These are phyloP conservation scores for Sarocladiaceae sp. DNA, from an alignment of 2,329 filamentous ascomycete genomes.

Conservation along the genomic window DNA sequence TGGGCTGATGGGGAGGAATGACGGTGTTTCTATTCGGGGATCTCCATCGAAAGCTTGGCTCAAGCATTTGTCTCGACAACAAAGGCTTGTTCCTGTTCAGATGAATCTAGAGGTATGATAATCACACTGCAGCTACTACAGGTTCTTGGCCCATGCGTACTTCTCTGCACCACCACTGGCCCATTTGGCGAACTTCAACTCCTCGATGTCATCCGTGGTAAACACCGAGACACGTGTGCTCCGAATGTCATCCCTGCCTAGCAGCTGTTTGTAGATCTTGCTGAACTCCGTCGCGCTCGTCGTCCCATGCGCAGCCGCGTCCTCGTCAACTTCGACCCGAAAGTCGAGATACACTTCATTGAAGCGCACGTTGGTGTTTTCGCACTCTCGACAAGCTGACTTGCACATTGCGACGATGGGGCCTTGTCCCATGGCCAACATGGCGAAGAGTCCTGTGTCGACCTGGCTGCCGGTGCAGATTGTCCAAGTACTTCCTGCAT, in stretches of 20 bases:
- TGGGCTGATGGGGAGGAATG: too few species aligned
- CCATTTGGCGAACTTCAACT: background rate
- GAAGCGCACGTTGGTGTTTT: conserved; percentile 29
- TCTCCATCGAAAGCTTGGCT: too few species aligned
- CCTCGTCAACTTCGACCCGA: conserved; percentile 18
- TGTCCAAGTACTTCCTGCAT: conserved; percentile 24
- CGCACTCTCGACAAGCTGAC: conserved; percentile 24
- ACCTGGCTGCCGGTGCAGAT: conserved; percentile 26
- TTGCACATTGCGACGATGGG: conserved; percentile 29
- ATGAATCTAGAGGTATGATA: too few species aligned
- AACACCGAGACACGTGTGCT: background rate
- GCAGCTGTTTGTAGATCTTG: conserved; percentile 11
- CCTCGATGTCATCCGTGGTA: conserved; percentile 1
- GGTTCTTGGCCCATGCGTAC: too few species aligned
- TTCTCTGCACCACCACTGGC: too few species aligned
- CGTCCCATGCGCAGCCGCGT: conserved; percentile 1
- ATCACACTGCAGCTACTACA: too few species aligned
- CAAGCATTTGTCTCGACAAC: too few species aligned
- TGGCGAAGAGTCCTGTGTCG: conserved; percentile 16
- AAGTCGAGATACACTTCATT: conserved; percentile 33
- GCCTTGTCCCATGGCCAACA: conserved; percentile 29
- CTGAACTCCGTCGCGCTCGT: conserved; percentile 11
- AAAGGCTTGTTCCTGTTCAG: too few species aligned
- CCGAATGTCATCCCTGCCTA: conserved; percentile 11
- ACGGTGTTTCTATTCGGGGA: too few species aligned